A percentile compares a stretch with the other conserved stretches of the same genome.
phyloP scores from a whole-genome alignment of 23 red algal genomes.

The Agarophyton chilense region DNA sequence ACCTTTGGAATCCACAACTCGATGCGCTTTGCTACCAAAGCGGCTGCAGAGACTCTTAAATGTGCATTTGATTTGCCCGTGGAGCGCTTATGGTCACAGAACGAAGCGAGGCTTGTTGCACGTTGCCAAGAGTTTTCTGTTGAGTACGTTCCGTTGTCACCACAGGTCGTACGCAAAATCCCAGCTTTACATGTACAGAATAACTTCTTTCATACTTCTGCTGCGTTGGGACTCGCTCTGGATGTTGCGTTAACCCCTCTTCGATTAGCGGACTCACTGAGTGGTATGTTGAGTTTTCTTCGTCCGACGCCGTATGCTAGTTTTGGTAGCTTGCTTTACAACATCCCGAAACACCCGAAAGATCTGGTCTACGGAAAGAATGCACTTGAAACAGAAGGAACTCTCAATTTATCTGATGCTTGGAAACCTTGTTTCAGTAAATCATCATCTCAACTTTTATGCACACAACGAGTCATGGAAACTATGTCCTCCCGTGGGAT shows the following conservation, averaged over 20 bases:
- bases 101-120: conserved; percentile 51
- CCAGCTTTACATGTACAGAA: not conserved
- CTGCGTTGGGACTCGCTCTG: conserved; percentile 36
- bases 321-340: conserved; percentile 3
- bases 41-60: not conserved
- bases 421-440: not conserved
- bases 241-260: conserved; percentile 48
- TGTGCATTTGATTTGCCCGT: not conserved
- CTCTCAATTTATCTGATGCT: conserved; percentile 40
- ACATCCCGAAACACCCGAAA: conserved; percentile 3
- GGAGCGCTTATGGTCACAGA: conserved; percentile 31
- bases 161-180: conserved; percentile 3
- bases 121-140: conserved; percentile 21
- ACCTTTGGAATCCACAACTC: conserved; percentile 23
- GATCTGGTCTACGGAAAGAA: conserved; percentile 15
- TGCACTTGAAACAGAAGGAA: conserved; percentile 7
- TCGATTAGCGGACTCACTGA: conserved; percentile 12
- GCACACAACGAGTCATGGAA: not conserved
- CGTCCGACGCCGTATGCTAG: conserved; percentile 30
- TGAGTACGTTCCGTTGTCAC: conserved; percentile 51
- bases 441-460: not conserved
- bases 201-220: conserved; percentile 43
- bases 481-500: conserved; percentile 1
- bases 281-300: conserved; percentile 24
- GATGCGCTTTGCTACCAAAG: conserved; percentile 5